A percentile compares a stretch with the other conserved stretches of the same genome.
Evolutionary conservation across 2,329 filamentous ascomycete genomes (phyloP).

Genomic region (Phoma sp.): DNA sequence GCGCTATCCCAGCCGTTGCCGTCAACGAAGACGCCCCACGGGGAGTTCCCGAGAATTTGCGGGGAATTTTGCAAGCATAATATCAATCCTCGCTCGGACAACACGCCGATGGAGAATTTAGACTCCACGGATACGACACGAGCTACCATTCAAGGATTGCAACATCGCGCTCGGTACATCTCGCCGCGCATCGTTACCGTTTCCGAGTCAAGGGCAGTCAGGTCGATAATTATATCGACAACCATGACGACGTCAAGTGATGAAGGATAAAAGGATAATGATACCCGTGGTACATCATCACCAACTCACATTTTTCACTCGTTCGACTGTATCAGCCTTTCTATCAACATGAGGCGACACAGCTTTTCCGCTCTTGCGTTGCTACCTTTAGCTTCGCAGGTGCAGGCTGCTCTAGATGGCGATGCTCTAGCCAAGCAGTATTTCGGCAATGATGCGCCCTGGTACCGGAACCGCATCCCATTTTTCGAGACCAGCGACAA

Average conservation of each 20-base stretch:
- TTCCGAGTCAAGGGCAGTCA: neutral
- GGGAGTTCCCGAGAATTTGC: slow-evolving; percentile 11
- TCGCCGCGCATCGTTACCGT: slow-evolving; percentile 9
- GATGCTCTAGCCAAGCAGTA: slow-evolving; percentile 41
- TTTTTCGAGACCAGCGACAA: slow-evolving; percentile 51
- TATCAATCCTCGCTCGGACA: slow-evolving; percentile 15
- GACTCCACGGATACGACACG: neutral
- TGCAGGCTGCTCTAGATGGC: slow-evolving; percentile 33
- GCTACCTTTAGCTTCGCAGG: slow-evolving; percentile 3
- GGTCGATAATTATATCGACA: too few species aligned
- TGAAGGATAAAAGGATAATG: neutral
- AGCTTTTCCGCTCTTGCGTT: slow-evolving; percentile 2
- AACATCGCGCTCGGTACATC: too few species aligned
- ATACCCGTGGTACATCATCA: neutral
- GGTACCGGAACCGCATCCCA: slow-evolving; percentile 50
- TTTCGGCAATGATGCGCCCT: slow-evolving; percentile 52
- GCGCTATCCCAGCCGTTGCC: neutral
- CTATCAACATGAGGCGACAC: neutral
- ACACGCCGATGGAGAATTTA: neutral
- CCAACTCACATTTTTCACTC: neutral
- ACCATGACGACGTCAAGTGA: neutral
- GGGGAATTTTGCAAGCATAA: slow-evolving; percentile 14
- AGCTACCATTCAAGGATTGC: neutral
- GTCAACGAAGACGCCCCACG: slow-evolving; percentile 1
- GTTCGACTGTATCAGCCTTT: neutral